Conservation (phyloP, 352 stramenopile genomes). For the Elongisporangium undulatum region DNA sequence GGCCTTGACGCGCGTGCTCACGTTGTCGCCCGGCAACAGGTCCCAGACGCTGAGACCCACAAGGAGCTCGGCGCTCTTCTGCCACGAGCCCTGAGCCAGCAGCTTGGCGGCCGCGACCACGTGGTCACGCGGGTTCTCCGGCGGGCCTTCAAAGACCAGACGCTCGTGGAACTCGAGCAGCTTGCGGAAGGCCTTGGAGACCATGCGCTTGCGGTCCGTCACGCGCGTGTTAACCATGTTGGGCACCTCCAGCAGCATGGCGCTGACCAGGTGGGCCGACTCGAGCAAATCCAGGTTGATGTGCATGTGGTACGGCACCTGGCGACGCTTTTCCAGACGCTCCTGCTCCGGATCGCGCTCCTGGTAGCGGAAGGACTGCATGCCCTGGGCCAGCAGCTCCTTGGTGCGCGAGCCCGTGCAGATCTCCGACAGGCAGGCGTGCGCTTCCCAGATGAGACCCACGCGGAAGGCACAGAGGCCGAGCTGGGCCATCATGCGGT, state of each 20-base stretch:
- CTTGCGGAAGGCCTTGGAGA: constrained; percentile 96
- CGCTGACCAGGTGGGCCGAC: constrained; percentile 95
- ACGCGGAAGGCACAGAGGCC: constrained; percentile 96
- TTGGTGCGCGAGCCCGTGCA: constrained; percentile 91
- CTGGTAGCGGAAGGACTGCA: constrained; percentile 87
- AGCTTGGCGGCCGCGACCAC: constrained; percentile 95
- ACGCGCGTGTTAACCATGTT: constrained; percentile 93
- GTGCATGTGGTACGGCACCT: constrained; percentile 99
- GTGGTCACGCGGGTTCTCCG: constrained; percentile 97
- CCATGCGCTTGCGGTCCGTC: constrained; percentile 81
- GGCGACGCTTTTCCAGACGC: constrained; percentile 94
- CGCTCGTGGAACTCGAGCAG: constrained; percentile 87
- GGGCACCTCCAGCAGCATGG: constrained; percentile 98
- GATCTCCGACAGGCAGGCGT: constrained; percentile 97
- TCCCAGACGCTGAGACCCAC: constrained; percentile 94
- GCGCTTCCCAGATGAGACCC: constrained; percentile 94
- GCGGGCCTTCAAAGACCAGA: constrained; percentile 96
- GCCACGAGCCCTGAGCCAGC: constrained; percentile 95
- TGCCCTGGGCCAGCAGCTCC: constrained; percentile 97
- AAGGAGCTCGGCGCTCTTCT: constrained; percentile 86
- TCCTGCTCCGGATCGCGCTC: constrained; percentile 97
- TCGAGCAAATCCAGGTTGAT: constrained; percentile 99
- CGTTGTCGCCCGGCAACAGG: constrained; percentile 89
- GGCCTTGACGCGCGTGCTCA: constrained; percentile 76
- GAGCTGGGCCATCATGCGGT: constrained; percentile 92